Evolutionary conservation across 1,139 yeast species (phyloP).

Genomic region (Blastobotrys apis): DNA sequence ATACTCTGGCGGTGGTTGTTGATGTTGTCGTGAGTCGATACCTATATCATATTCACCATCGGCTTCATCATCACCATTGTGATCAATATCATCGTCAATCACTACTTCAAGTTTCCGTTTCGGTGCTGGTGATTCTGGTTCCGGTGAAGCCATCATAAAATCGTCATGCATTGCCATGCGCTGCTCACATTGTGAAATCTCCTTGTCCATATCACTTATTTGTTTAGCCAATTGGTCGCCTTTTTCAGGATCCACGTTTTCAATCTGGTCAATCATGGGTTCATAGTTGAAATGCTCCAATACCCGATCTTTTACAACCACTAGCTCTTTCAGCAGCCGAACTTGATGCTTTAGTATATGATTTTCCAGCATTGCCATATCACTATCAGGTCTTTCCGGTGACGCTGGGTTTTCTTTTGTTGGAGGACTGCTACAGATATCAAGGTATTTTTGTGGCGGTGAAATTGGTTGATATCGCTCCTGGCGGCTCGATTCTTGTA

Average conservation of each 20-base stretch:
- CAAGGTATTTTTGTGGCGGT: no score
- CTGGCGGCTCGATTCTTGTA: no score
- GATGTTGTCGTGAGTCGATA: background rate
- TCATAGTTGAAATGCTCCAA: conserved; percentile 8
- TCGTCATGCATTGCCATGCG: background rate
- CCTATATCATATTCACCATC: background rate
- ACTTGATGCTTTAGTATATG: background rate
- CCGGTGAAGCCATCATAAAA: background rate
- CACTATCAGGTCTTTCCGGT: background rate
- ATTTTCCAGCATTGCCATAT: background rate
- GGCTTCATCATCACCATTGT: background rate
- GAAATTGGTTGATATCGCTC: no score
- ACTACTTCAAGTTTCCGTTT: conserved; percentile 7
- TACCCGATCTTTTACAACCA: conserved; percentile 1
- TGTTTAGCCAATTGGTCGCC: background rate
- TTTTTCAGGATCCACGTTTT: conserved; percentile 2
- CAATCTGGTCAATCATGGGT: background rate
- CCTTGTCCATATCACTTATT: background rate
- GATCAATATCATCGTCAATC: conserved; percentile 8
- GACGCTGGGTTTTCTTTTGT: no score
- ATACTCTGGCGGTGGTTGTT: background rate
- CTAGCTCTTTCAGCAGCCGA: conserved; percentile 7
- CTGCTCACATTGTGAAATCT: background rate
- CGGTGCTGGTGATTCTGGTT: background rate
- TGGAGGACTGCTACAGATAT: no score